Percentiles rank a stretch among this genome's conserved stretches.
These are phyloP conservation scores for Parastagonospora nodorum DNA, from an alignment of 2,329 filamentous ascomycete genomes.

Conservation along the genomic window DNA sequence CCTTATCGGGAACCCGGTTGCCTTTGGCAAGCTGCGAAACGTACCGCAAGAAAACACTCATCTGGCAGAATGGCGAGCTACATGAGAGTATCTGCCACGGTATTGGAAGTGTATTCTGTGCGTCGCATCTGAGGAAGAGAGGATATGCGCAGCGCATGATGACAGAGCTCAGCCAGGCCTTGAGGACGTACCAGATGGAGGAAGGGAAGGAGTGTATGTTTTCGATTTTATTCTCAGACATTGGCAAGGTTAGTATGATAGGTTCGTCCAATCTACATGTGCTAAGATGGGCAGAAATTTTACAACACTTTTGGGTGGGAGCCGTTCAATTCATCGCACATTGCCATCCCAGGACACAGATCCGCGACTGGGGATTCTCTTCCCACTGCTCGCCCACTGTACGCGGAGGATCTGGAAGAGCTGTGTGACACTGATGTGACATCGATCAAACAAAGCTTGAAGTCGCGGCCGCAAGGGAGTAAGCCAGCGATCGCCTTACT, in stretches of 20 bases:
- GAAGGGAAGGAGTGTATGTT: constrained; percentile 58
- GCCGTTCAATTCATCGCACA: constrained; percentile 72
- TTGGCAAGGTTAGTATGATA: constrained; percentile 66
- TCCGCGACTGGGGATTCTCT: constrained; percentile 8
- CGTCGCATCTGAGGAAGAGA: constrained; percentile 67
- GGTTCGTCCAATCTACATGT: constrained; percentile 63
- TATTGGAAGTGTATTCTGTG: constrained; percentile 79
- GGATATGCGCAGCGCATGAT: constrained; percentile 86
- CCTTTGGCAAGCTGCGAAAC: constrained; percentile 66
- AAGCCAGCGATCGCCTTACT: constrained; percentile 67
- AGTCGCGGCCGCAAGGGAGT: constrained; percentile 42
- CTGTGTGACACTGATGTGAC: constrained; percentile 69
- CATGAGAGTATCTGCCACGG: constrained; percentile 71
- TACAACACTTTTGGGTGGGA: constrained; percentile 81
- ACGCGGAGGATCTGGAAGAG: constrained; percentile 63
- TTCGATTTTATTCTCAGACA: constrained; percentile 84
- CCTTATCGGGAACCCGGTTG: constrained; percentile 44
- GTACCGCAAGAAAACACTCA: constrained; percentile 54
- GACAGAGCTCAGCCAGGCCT: constrained; percentile 62
- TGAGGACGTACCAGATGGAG: constrained; percentile 59
- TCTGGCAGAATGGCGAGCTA: constrained; percentile 53
- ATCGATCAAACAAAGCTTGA: constrained; percentile 62
- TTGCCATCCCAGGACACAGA: constrained; percentile 45
- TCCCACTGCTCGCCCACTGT: constrained; percentile 53
- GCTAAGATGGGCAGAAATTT: constrained; percentile 77